Conservation (phyloP, 1,284 basidiomycete species). For the Pisolithus thermaeus region DNA sequence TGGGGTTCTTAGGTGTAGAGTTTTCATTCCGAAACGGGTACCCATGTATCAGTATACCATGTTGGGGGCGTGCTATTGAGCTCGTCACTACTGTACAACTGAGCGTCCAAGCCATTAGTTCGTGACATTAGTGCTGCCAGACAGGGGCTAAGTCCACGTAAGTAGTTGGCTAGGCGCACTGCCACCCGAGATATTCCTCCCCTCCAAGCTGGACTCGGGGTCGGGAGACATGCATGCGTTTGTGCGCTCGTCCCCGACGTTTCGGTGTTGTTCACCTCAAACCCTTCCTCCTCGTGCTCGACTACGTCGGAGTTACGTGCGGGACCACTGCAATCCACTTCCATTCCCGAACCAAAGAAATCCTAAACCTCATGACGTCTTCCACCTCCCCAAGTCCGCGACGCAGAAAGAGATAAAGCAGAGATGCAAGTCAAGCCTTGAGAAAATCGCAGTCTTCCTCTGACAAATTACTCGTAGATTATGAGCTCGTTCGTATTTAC, state of each 20-base stretch:
- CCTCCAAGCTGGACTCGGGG: too few relatives aligned
- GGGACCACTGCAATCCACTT: constrained; percentile 34
- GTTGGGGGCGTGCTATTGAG: too few relatives aligned
- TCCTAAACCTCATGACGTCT: constrained; percentile 65
- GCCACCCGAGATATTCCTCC: too few relatives aligned
- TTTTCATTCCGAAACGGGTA: too few relatives aligned
- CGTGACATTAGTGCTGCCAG: too few relatives aligned
- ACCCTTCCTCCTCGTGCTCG: constrained; percentile 5
- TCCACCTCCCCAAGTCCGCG: constrained; percentile 54
- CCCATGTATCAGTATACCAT: too few relatives aligned
- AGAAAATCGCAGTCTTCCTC: not conserved
- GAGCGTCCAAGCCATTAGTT: too few relatives aligned
- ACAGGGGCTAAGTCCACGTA: too few relatives aligned
- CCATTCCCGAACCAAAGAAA: constrained; percentile 50
- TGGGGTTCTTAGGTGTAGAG: too few relatives aligned
- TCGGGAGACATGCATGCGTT: not conserved
- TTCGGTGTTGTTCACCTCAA: not conserved
- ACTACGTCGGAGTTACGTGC: constrained; percentile 14
- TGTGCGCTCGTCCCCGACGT: not conserved
- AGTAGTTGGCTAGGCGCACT: too few relatives aligned
- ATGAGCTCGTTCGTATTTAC: constrained; percentile 63
- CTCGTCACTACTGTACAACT: too few relatives aligned
- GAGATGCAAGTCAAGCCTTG: constrained; percentile 46
- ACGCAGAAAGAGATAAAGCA: constrained; percentile 56
- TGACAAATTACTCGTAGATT: constrained; percentile 40